These are phyloP conservation scores for Aureobasidium sp. DNA, from an alignment of 2,329 filamentous ascomycete species.

Conservation along the genomic window DNA sequence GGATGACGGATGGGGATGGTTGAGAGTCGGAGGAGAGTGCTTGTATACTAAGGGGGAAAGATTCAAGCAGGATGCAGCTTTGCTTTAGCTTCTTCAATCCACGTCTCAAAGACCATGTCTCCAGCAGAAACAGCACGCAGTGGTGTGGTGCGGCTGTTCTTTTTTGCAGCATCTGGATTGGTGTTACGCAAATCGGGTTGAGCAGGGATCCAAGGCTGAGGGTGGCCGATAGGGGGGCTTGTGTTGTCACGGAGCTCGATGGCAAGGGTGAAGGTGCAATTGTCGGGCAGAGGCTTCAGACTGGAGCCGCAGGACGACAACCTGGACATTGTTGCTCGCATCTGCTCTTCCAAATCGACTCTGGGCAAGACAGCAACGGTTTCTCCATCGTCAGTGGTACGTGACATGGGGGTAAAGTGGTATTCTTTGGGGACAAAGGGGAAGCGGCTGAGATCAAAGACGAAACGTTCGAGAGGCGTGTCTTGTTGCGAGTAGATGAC, in stretches of 20 bases:
- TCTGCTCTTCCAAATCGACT: constrained; percentile 59
- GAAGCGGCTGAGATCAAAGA: constrained; percentile 51
- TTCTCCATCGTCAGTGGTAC: constrained; percentile 22
- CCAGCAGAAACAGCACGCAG: constrained; percentile 56
- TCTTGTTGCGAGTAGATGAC: constrained; percentile 46
- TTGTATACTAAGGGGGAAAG: neutral
- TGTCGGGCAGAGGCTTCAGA: constrained; percentile 49
- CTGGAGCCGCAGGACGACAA: constrained; percentile 52
- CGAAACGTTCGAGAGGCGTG: constrained; percentile 50
- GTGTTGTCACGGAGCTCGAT: constrained; percentile 59
- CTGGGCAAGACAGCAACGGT: constrained; percentile 20
- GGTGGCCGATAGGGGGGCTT: constrained; percentile 39
- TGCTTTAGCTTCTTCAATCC: constrained; percentile 44
- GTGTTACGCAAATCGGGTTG: constrained; percentile 39
- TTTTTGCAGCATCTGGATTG: neutral
- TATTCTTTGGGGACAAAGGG: constrained; percentile 40
- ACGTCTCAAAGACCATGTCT: constrained; percentile 58
- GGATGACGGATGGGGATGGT: neutral
- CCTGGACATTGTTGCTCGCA: constrained; percentile 57
- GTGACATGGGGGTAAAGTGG: constrained; percentile 43
- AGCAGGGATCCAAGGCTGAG: constrained; percentile 52
- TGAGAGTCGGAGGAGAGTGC: neutral
- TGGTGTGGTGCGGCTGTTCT: constrained; percentile 42
- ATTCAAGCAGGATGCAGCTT: neutral
- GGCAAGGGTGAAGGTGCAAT: constrained; percentile 67